Base-by-base conservation (phyloP, 202 grass and related monocot genomes). In the Eragrostis tef region DNA sequence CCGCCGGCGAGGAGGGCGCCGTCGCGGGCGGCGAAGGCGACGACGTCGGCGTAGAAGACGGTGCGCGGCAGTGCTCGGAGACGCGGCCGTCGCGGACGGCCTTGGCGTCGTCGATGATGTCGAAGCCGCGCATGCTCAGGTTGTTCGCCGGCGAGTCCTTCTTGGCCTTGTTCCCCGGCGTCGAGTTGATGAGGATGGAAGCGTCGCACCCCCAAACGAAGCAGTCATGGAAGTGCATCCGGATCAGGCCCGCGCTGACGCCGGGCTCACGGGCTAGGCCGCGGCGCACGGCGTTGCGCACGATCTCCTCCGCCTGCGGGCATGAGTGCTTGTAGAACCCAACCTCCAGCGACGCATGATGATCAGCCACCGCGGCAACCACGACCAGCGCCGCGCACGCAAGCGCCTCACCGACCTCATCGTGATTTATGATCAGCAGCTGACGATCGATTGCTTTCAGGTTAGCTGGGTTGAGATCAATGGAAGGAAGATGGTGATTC, bases 181-280 rank as follows among this genome's bases (percentile, higher is more conserved):
- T 90, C 3, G 84, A 84, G 75, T 87, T 56, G 52, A 90, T 67
- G 7, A 90, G 76, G 10, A 90, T 19, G 2, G 88, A 90, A 2
- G 1, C 80, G n/a, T 90, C 88, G 11, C 88, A 87, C 0, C 88
- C 88, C 41, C 83, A 44, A 63, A 92, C 90, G 22, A 92, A 92
- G 81, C 90, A 92, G 67, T 92, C 90, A 11, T 92, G 90, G 69
- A 86, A 88, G 56, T 87, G 85, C 89, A 91, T 89, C 46, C 91
- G 74, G 74, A 93, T 79, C 24, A 93, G 64, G 0, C 79, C 82
- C 2, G 82, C 82, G 16, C 61, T 88, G 9, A 93, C 15, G 27
- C 88, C 88, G 1, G 73, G 60, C 11, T 88, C 59, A 0, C 62
- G 34, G 44, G 46, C 79, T 21, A 88, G 2, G 5, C 54, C 85